Conservation (phyloP, 495 filamentous ascomycete genomes). For the Glarea lozoyensis region DNA sequence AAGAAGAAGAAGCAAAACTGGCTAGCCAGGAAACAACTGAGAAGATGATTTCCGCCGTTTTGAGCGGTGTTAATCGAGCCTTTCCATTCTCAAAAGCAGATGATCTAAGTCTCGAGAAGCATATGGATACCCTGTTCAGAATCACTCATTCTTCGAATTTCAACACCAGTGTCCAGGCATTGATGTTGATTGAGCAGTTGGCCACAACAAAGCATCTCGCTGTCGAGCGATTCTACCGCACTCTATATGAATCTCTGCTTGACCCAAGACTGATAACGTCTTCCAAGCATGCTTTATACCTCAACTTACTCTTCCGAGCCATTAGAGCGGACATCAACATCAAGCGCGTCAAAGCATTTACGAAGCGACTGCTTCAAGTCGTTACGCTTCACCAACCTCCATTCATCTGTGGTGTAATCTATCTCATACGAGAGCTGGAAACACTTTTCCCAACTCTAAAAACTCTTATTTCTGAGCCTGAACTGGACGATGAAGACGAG, state of each 20-base stretch:
- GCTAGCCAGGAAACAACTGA: conserved; percentile 64
- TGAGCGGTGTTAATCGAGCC: conserved; percentile 92
- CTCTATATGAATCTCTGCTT: conserved; percentile 87
- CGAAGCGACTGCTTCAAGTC: conserved; percentile 87
- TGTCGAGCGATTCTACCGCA: conserved; percentile 86
- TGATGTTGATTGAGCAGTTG: conserved; percentile 93
- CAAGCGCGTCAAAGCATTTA: conserved; percentile 87
- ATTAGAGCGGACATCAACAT: conserved; percentile 81
- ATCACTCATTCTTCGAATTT: conserved; percentile 98
- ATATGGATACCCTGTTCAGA: conserved; percentile 86
- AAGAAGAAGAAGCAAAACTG: conserved; percentile 46
- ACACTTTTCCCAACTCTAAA: conserved; percentile 64
- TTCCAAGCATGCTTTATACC: conserved; percentile 90
- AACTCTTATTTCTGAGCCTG: conserved; percentile 61
- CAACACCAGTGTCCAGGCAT: conserved; percentile 92
- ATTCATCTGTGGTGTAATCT: conserved; percentile 84
- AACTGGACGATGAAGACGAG: conserved; percentile 56
- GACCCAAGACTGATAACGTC: conserved; percentile 81
- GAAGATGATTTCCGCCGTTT: conserved; percentile 80
- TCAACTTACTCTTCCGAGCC: conserved; percentile 82
- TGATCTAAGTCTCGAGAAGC: conserved; percentile 63
- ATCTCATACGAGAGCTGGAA: conserved; percentile 75
- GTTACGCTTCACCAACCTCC: conserved; percentile 78
- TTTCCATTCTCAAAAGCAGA: conserved; percentile 85
- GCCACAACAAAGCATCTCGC: conserved; percentile 64